Evolutionary conservation across 495 filamentous ascomycete genomes (phyloP), one percentile per base, ranked within the genome.

Genomic region (Lentithecium fluviatile): DNA sequence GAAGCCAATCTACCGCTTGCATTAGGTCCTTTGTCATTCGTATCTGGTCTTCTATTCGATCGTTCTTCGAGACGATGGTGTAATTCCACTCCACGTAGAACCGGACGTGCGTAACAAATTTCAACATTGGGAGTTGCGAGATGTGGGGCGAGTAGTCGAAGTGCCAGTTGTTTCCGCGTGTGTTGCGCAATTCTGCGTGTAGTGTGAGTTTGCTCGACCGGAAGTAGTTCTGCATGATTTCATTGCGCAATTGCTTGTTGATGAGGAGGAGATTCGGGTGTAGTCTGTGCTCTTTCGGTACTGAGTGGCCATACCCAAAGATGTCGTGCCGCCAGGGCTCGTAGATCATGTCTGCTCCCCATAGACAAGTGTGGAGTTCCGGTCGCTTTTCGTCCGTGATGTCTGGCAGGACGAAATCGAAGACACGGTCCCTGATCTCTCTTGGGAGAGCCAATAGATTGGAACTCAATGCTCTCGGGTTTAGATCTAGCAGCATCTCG

Each of bases 11-110:
- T 47, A 64, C 54, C 19, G 54, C 32, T n/a, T 54, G 54, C 47
- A 56, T 36, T 3, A 64, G 55, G 21, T 64, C 50, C 15, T 58
- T 47, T 15, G 61, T 64, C 55, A 64, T 64, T 19, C 45, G 54
- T 6, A 64, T 32, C 24, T 64, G 61, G 43, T 58, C 61, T 1
- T 38, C 26, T n/a, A 53, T 58, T 12, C 36, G 48, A 32, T 58
- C 54, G 29, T 42, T 59, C 17, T 54, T 52, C 8, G 37, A 53
- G 19, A 29, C 19, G 23, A 64, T 53, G 21, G 55, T 49, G 40
- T 64, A 64, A 42, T 58, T 58, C 55, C 54, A 64, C 19, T 64
- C 61, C 11, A 58, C 49, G 34, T 64, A 64, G 43, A 64, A 58
- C 0, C 55, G 61, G 2, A 64, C 55, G 25, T 64, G 37, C 5